A percentile compares a stretch with the other conserved stretches of the same genome.
phyloP scores from a whole-genome alignment of 116 monocot genomes.

The Posidonia oceanica region DNA sequence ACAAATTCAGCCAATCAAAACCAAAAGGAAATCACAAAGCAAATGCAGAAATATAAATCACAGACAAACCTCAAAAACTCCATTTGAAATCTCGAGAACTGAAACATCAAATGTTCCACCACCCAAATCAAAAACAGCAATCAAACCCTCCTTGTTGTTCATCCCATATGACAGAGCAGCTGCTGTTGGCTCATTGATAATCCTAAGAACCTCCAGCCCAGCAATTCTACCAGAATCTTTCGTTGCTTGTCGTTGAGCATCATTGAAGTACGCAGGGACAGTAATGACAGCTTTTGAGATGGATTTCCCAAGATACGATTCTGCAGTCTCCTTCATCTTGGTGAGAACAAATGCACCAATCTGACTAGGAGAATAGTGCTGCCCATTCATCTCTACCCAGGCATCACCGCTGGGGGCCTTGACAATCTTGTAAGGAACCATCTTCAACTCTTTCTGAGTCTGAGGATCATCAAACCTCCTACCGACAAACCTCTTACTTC shows the following conservation, averaged over 20 bases:
- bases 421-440: slow-evolving; percentile 40
- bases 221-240: slow-evolving; percentile 45
- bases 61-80: slow-evolving; percentile 33
- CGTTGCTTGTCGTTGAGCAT: slow-evolving; percentile 38
- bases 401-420: slow-evolving; percentile 38
- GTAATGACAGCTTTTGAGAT: slow-evolving; percentile 34
- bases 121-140: slow-evolving; percentile 43
- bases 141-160: slow-evolving; percentile 39
- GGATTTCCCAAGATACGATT: slow-evolving; percentile 37
- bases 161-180: slow-evolving; percentile 44
- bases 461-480: slow-evolving; percentile 33
- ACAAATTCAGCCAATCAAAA: background rate
- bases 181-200: slow-evolving; percentile 41
- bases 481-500: slow-evolving; percentile 30
- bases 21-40: background rate
- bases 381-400: slow-evolving; percentile 36
- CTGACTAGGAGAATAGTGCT: slow-evolving; percentile 39
- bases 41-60: background rate
- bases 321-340: slow-evolving; percentile 46
- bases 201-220: slow-evolving; percentile 30
- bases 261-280: slow-evolving; percentile 48
- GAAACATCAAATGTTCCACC: slow-evolving; percentile 43
- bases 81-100: slow-evolving; percentile 36
- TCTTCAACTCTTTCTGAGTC: slow-evolving; percentile 39
- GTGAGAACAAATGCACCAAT: slow-evolving; percentile 43